Percentiles rank a stretch among this genome's conserved stretches.
These are phyloP conservation scores for Mychonastes homosphaera DNA, from an alignment of 139 green algal genomes.

Conservation along the genomic window DNA sequence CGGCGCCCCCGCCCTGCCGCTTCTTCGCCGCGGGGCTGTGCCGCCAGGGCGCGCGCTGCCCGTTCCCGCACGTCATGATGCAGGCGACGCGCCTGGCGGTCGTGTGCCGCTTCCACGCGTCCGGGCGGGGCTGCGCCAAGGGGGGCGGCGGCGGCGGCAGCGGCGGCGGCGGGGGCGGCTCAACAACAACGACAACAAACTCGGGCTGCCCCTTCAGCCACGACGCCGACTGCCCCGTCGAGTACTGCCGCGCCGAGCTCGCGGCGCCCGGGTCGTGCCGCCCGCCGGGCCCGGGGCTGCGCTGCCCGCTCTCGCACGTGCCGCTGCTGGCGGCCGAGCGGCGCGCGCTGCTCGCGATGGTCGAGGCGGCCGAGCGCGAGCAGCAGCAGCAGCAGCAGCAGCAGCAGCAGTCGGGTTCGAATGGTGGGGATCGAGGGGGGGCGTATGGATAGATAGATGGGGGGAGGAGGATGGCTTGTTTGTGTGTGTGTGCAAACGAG, in stretches of 20 bases:
- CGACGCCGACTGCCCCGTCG: not conserved
- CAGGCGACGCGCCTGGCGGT: slow-evolving; percentile 1
- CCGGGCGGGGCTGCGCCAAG: no score
- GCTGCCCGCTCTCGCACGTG: not conserved
- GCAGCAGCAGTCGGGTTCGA: no score
- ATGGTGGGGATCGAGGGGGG: no score
- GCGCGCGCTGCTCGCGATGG: not conserved
- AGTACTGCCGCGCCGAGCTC: not conserved
- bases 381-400: no score
- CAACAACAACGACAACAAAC: not conserved
- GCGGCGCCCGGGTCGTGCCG: no score
- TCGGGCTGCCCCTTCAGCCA: slow-evolving; percentile 1
- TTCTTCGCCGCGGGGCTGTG: slow-evolving; percentile 13
- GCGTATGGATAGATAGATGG: no score
- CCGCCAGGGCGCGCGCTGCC: slow-evolving; percentile 9
- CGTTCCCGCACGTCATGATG: slow-evolving; percentile 1
- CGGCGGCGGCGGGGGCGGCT: not conserved
- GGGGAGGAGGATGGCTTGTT: no score
- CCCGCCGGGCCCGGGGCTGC: no score
- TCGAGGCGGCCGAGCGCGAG: no score
- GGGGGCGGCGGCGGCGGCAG: slow-evolving; percentile 1
- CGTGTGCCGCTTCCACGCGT: not conserved
- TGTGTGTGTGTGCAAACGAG: no score
- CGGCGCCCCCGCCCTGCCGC: slow-evolving; percentile 1
- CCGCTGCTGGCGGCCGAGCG: not conserved